Evolutionary conservation across 495 filamentous ascomycete species (phyloP).

Genomic region (Pyrenula aspistea): DNA sequence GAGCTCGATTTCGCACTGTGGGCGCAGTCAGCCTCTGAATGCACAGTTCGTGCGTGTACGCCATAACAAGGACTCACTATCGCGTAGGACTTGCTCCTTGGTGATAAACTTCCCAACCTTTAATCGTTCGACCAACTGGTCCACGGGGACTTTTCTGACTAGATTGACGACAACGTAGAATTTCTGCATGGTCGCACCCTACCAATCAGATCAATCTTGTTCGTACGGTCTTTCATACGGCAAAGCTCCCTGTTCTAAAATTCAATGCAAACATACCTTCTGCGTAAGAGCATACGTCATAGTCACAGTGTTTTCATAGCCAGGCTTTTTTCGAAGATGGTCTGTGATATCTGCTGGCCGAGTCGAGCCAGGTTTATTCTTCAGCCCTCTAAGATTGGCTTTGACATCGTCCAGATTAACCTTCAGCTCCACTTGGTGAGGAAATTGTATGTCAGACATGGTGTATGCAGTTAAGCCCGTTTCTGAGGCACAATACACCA

Average conservation of each 20-base stretch:
- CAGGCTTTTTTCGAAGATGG: constrained; percentile 52
- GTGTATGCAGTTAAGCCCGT: constrained; percentile 40
- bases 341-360: constrained; percentile 82
- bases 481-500: constrained; percentile 70
- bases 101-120: constrained; percentile 56
- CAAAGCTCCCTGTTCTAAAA: neutral
- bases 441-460: constrained; percentile 69
- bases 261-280: constrained; percentile 41
- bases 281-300: constrained; percentile 87
- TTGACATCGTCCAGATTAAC: constrained; percentile 81
- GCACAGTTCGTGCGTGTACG: no score
- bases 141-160: constrained; percentile 58
- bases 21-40: constrained; percentile 5
- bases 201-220: neutral
- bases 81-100: constrained; percentile 67
- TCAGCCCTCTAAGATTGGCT: constrained; percentile 79
- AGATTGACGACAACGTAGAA: constrained; percentile 64
- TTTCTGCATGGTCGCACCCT: constrained; percentile 37
- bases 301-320: constrained; percentile 62
- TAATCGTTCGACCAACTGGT: constrained; percentile 58
- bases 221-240: neutral
- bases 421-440: constrained; percentile 82
- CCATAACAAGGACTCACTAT: constrained; percentile 49
- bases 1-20: constrained; percentile 65
- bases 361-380: constrained; percentile 90